Evolutionary conservation across 768 basidiomycete genomes (phyloP).

Genomic region (Lactifluus hygrophoroides): DNA sequence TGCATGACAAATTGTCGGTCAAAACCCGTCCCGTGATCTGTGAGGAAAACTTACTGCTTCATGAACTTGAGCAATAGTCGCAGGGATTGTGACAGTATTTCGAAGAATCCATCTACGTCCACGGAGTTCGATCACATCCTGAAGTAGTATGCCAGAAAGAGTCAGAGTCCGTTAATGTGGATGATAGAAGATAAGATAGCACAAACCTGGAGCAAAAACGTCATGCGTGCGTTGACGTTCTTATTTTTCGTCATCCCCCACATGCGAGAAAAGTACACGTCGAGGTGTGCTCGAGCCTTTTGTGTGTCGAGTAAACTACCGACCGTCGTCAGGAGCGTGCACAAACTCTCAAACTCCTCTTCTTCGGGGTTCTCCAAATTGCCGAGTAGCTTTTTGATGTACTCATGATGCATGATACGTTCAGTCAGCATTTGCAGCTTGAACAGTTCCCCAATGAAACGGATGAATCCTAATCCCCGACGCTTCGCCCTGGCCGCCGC

Average conservation of each 20-base stretch:
- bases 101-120: slow-evolving; percentile 73
- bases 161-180: slow-evolving; percentile 5
- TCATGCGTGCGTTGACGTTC: slow-evolving; percentile 78
- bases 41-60: slow-evolving; percentile 66
- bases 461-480: slow-evolving; percentile 92
- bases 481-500: slow-evolving; percentile 95
- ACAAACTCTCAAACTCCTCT: slow-evolving; percentile 94
- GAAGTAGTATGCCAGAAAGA: slow-evolving; percentile 9
- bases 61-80: slow-evolving; percentile 85
- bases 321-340: slow-evolving; percentile 88
- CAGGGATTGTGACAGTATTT: slow-evolving; percentile 64
- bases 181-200: not conserved
- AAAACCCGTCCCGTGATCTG: too few species aligned
- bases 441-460: slow-evolving; percentile 97
- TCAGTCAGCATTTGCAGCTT: slow-evolving; percentile 96
- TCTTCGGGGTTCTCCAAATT: slow-evolving; percentile 96
- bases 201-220: slow-evolving; percentile 90
- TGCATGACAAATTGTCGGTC: too few species aligned
- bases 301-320: slow-evolving; percentile 75
- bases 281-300: slow-evolving; percentile 83
- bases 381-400: slow-evolving; percentile 88
- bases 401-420: slow-evolving; percentile 97
- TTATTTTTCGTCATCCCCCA: slow-evolving; percentile 65
- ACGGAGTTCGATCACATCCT: slow-evolving; percentile 91
- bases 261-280: slow-evolving; percentile 90